Evolutionary conservation across 2,329 filamentous ascomycete species (phyloP).

Genomic region (Meredithiella fracta): DNA sequence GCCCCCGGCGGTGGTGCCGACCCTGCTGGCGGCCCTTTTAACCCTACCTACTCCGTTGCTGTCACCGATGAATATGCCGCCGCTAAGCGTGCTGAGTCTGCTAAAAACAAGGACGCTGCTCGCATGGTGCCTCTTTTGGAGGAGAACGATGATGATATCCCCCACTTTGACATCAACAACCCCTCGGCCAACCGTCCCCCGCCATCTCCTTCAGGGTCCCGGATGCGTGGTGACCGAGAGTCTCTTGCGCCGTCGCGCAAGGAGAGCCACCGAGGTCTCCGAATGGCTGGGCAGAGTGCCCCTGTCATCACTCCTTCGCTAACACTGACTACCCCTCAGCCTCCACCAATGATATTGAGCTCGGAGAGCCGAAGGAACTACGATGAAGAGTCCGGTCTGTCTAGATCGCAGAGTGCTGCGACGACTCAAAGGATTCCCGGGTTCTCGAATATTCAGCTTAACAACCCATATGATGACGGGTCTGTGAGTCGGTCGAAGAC

Average conservation of each 20-base stretch:
- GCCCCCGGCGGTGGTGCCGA: slow-evolving; percentile 58
- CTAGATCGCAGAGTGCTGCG: slow-evolving; percentile 7
- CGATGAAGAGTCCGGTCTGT: slow-evolving; percentile 27
- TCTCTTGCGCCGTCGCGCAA: slow-evolving; percentile 19
- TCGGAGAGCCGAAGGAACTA: slow-evolving; percentile 23
- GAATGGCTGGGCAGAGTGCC: slow-evolving; percentile 30
- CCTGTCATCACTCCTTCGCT: slow-evolving; percentile 20
- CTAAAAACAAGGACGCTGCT: slow-evolving; percentile 43
- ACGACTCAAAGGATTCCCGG: slow-evolving; percentile 1
- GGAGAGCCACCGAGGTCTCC: slow-evolving; percentile 32
- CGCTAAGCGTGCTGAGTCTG: slow-evolving; percentile 38
- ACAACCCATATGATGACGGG: slow-evolving; percentile 6
- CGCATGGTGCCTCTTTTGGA: slow-evolving; percentile 42
- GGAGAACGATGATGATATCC: slow-evolving; percentile 14
- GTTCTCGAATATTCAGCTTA: slow-evolving; percentile 3
- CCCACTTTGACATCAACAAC: slow-evolving; percentile 3
- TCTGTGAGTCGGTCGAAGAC: slow-evolving; percentile 11
- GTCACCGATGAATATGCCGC: slow-evolving; percentile 54
- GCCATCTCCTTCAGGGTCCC: slow-evolving; percentile 6
- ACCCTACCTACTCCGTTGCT: slow-evolving; percentile 66
- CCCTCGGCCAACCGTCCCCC: neutral
- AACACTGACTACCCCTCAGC: slow-evolving; percentile 16
- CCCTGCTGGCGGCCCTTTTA: slow-evolving; percentile 46
- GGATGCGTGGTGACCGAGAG: slow-evolving; percentile 9
- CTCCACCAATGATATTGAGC: slow-evolving; percentile 14